Evolutionary conservation across 176 grass and related monocot genomes (phyloP), one percentile per base, ranked within the genome.

Genomic region (Elaeis guineensis): DNA sequence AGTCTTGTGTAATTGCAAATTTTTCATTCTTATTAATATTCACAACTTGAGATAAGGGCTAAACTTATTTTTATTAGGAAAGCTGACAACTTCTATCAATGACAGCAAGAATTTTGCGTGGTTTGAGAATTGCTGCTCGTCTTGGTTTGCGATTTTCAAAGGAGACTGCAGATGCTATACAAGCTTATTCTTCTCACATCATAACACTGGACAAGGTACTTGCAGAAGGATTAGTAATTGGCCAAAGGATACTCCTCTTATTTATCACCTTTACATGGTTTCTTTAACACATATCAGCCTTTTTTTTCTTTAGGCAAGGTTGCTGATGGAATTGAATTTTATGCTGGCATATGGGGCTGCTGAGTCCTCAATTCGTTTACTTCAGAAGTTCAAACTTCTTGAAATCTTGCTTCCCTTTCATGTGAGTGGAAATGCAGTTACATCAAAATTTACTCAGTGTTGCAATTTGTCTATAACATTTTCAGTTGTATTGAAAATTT

Each of bases 71-170:
- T 12, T 12, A 44, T 12, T 44, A 44, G 35, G 14, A 44, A 44
- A 44, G 35, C 35, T 44, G 35, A 44, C 11, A 12, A 44, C 11
- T 12, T 44, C 9, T 32, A 49, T 75, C 67, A 79, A 75, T 80
- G 72, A 55, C 81, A 96, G 92, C 92, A 28, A 90, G 87, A 74
- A 90, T 96, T 74, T 85, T 96, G 79, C 80, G 92, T 75, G 86
- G 87, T 67, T 85, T 96, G 58, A 84, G 92, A 87, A 82, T 96
- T 87, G 92, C 67, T 71, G 83, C 57, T 70, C 80, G 87, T 23
- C 83, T 96, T 71, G 87, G 80, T 70, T 88, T 96, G 53, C 71
- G 60, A 55, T 85, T 96, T 79, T 90, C 86, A 55, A 74, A 73
- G 39, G 87, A 88, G 76, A 85, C 83, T 72, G 74, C 75, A 39